Conservation (phyloP, 805 yeast genomes). For the Saturnispora halmiae region DNA sequence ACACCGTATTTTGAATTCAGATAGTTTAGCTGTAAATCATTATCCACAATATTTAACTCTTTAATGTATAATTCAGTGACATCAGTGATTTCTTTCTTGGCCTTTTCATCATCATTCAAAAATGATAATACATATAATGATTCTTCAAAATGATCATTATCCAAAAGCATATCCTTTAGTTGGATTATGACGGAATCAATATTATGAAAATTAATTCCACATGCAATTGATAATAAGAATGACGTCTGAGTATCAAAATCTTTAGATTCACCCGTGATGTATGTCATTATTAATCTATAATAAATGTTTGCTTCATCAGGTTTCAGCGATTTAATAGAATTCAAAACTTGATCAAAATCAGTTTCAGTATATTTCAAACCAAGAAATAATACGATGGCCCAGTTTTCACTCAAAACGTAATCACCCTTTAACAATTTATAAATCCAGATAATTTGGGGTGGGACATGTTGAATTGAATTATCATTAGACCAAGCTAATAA, state of each 20-base stretch:
- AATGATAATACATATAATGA: constrained; percentile 58
- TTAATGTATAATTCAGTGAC: constrained; percentile 30
- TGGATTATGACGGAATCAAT: constrained; percentile 19
- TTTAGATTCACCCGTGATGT: constrained; percentile 3
- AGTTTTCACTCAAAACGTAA: constrained; percentile 25
- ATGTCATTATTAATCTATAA: not conserved
- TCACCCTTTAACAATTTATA: constrained; percentile 54
- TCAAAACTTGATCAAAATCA: constrained; percentile 27
- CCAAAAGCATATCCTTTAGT: constrained; percentile 45
- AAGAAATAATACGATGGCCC: constrained; percentile 41
- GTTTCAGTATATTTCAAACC: constrained; percentile 47
- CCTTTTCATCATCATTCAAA: constrained; percentile 37
- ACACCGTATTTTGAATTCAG: constrained; percentile 35
- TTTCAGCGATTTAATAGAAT: constrained; percentile 16
- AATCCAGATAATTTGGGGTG: constrained; percentile 45
- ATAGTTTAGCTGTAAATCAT: constrained; percentile 26
- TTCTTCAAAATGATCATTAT: constrained; percentile 43
- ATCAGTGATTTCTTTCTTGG: constrained; percentile 33
- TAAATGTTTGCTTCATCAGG: constrained; percentile 7
- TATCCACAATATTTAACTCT: constrained; percentile 23
- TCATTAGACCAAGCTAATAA: constrained; percentile 54
- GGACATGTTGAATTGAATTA: constrained; percentile 37
- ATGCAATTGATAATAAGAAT: constrained; percentile 13
- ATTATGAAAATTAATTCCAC: constrained; percentile 10
- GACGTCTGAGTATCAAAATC: constrained; percentile 11